These are phyloP conservation scores for Ceratocystis diversiconidia DNA, from an alignment of 2,329 filamentous ascomycete species.

Conservation along the genomic window DNA sequence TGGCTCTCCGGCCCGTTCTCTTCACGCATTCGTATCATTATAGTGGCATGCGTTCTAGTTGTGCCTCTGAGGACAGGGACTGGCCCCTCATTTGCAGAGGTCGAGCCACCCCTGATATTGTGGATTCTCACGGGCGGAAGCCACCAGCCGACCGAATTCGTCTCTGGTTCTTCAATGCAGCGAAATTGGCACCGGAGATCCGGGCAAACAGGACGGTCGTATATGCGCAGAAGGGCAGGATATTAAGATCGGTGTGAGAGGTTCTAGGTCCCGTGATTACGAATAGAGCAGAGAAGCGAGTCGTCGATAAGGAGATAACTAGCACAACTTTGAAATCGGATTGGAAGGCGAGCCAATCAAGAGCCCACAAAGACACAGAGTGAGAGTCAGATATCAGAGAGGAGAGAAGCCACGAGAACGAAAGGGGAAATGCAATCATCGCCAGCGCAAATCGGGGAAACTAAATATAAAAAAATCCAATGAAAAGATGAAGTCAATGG, in stretches of 20 bases:
- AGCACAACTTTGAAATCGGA: no score
- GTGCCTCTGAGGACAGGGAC: background rate
- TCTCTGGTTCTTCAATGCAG: no score
- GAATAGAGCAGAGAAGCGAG: background rate
- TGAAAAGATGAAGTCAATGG: constrained; percentile 9
- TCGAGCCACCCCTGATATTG: background rate
- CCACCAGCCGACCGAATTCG: background rate
- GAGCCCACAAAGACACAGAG: background rate
- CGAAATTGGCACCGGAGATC: background rate
- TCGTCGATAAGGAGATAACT: background rate
- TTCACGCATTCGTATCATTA: background rate
- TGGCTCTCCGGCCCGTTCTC: background rate
- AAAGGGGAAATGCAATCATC: background rate
- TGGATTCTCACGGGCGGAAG: background rate
- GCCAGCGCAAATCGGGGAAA: background rate
- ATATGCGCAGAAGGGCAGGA: background rate
- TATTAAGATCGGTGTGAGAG: no score
- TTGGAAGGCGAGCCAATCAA: no score
- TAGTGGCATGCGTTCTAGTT: background rate
- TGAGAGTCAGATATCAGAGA: background rate
- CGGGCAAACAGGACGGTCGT: background rate
- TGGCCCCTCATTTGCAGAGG: background rate
- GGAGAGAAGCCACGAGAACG: background rate
- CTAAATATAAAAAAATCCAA: constrained; percentile 15
- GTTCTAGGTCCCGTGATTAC: background rate